These are phyloP conservation scores for Cladochytrium replicatum DNA, from an alignment of 192 early-diverging fungal species.

Conservation along the genomic window DNA sequence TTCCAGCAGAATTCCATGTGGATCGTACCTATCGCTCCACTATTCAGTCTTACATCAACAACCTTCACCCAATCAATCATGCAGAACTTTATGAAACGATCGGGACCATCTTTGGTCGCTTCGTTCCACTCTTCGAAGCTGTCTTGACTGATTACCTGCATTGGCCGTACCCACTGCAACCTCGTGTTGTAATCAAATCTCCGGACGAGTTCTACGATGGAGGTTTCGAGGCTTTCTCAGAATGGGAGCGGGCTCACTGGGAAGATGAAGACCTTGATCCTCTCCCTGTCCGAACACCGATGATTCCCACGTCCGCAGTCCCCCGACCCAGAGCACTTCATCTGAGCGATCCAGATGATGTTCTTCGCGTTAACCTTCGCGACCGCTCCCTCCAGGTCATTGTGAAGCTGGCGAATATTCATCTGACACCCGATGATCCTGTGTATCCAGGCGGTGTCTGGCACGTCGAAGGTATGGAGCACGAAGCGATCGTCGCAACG, in stretches of 20 bases:
- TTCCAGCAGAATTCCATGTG: slow-evolving; percentile 56
- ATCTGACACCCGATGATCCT: slow-evolving; percentile 56
- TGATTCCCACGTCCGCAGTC: too few species aligned
- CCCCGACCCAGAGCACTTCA: too few species aligned
- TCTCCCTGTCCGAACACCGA: too few species aligned
- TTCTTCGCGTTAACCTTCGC: slow-evolving; percentile 22
- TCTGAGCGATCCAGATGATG: too few species aligned
- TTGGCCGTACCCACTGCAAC: too few species aligned
- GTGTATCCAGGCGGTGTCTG: slow-evolving; percentile 37
- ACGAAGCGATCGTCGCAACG: slow-evolving; percentile 62
- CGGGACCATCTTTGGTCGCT: slow-evolving; percentile 32
- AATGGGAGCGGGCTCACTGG: too few species aligned
- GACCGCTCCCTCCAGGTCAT: slow-evolving; percentile 48
- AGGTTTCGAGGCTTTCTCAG: too few species aligned
- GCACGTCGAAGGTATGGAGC: slow-evolving; percentile 64
- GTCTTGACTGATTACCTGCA: too few species aligned
- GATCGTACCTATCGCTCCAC: slow-evolving; percentile 27
- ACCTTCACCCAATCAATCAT: slow-evolving; percentile 48
- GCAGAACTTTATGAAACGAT: slow-evolving; percentile 42
- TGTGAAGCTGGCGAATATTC: slow-evolving; percentile 60
- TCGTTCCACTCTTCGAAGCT: slow-evolving; percentile 65
- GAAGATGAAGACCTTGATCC: too few species aligned
- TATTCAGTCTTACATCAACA: slow-evolving; percentile 65
- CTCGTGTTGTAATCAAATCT: too few species aligned
- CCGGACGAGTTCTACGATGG: too few species aligned